These are phyloP conservation scores for Salix caprea DNA, from an alignment of 345 rosid species.

Conservation along the genomic window DNA sequence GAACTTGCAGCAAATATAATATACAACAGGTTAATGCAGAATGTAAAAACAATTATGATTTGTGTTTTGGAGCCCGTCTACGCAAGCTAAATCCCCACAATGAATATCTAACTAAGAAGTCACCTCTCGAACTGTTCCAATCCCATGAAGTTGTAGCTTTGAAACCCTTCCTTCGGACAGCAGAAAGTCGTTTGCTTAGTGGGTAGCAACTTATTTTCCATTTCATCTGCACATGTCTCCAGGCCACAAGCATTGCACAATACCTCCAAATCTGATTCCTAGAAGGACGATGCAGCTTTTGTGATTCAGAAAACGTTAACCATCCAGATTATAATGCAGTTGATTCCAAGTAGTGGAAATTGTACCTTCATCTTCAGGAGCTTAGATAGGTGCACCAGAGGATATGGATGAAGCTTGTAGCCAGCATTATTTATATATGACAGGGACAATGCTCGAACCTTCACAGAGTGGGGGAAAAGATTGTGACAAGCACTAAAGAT, in stretches of 20 bases:
- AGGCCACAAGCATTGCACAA: constrained; percentile 81
- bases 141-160: constrained; percentile 42
- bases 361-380: constrained; percentile 71
- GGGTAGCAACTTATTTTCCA: constrained; percentile 52
- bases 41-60: neutral
- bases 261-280: constrained; percentile 68
- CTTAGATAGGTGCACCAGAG: constrained; percentile 50
- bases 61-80: neutral
- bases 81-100: neutral
- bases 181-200: constrained; percentile 64
- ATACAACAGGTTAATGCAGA: neutral
- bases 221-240: constrained; percentile 46
- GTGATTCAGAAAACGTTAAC: neutral
- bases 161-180: constrained; percentile 41
- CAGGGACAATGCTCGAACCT: constrained; percentile 63
- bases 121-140: constrained; percentile 29
- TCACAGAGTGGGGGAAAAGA: constrained; percentile 8
- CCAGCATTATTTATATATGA: constrained; percentile 62
- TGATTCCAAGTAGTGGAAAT: neutral
- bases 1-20: neutral
- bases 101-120: neutral
- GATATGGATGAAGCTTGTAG: constrained; percentile 95
- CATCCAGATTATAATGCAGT: neutral
- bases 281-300: constrained; percentile 11
- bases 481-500: neutral